Evolutionary conservation across 1,284 basidiomycete species (phyloP), one percentile per base, ranked within the genome.

Genomic region (Tausonia pullulans): DNA sequence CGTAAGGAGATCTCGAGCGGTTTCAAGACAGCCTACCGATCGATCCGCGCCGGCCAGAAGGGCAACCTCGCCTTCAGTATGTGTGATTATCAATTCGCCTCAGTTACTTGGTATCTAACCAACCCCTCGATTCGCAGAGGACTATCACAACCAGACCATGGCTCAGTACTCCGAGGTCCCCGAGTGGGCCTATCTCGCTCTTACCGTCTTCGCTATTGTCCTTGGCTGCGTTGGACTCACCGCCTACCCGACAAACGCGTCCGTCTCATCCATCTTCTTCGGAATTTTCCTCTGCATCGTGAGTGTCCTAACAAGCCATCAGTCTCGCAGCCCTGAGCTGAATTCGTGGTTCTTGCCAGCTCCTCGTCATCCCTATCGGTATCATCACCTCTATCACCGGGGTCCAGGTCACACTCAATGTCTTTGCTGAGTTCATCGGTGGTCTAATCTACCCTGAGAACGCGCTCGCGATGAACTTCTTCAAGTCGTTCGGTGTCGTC

Each of bases 111-210:
- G 1, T 27, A 27, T 2, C 27, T 27, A 27, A 27, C 27, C 27
- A 27, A 27, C 1, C 27, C 27, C 27, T 27, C 27, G 27, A 27
- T 27, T 27, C 27, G 27, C 27, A 27, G 27, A 68, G 46, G 75
- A 76, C 62, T 69, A 76, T 16, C 75, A 76, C 67, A 71, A 70
- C 58, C 69, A 71, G 4, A 69, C 75, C 13, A 75, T 75, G 74
- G 59, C 68, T 58, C 58, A 54, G 68, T 98, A 98, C 74, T 87
- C 87, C 10, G 60, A 67, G 55, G 67, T 75, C 2, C 75, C 75
- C 9, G 71, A 76, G 61, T 75, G 72, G 72, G 70, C 70, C 68
- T 76, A 74, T 64, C 62, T 66, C 48, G 64, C 43, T 7, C 68
- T 75, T 9, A 52, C 62, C 40, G 43, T 62, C 49, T 59, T 64